Base-by-base conservation (phyloP, 352 stramenopile species). In the Phytophthora agathidicida region DNA sequence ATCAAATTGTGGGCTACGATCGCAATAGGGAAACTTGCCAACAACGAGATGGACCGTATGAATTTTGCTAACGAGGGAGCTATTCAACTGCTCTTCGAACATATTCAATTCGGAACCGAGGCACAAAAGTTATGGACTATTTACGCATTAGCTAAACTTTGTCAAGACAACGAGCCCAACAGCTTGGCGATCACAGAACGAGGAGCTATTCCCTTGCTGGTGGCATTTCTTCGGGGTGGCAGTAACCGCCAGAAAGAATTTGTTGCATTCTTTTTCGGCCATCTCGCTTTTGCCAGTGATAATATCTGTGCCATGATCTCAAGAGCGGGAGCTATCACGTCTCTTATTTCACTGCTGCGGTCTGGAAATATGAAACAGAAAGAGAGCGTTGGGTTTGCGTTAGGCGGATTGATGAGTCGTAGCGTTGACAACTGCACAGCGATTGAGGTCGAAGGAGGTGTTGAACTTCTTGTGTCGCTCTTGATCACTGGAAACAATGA, bases 1-100 rank as follows among this genome's bases (percentile, higher is more conserved):
- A 6, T 60, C 13, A 37, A 17, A n/a, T 30, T 60, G 13, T 60
- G 51, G 51, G 22, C 51, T 3, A 42, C 38, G 30, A 13, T 52
- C 22, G 51, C 31, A 3, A n/a, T 60, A 0, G 51, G 39, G 11
- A 60, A 60, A 46, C 3, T 60, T 24, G 51, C 41, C 3, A n/a
- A 16, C 3, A 27, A 35, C 26, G 10, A 17, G 38, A 47, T 20
- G 14, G 9, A 17, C 4, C 1, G 7, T 22, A 13, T 49, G 48
- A 38, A 37, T 43, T n/a, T n/a, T n/a, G n/a, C n/a, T 13, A 14
- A 14, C 30, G 20, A 59, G 11, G 51, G 51, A 39, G 51, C 39
- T 13, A 52, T 60, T n/a, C 14, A 26, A 16, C 8, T 24, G 5
- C 39, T 60, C 16, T 7, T 57, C 19, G 13, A 9, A 2, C 13